These are phyloP conservation scores for Russula earlei DNA, from an alignment of 768 basidiomycete genomes.

Conservation along the genomic window DNA sequence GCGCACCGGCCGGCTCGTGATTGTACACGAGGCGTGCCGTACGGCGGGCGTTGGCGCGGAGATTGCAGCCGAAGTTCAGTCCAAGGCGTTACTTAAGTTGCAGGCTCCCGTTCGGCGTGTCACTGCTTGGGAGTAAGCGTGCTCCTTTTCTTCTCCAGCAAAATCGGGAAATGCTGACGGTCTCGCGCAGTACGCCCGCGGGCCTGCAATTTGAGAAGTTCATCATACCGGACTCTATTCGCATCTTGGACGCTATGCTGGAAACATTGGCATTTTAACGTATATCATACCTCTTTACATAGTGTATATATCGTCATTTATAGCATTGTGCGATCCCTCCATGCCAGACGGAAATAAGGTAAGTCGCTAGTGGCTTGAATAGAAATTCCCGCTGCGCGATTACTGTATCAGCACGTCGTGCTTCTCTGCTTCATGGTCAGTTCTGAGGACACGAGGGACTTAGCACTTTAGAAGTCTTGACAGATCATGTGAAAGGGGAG, in stretches of 20 bases:
- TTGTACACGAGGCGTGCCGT: slow-evolving; percentile 88
- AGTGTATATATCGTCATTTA: too few relatives aligned
- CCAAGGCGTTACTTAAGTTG: slow-evolving; percentile 78
- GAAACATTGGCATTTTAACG: slow-evolving; percentile 67
- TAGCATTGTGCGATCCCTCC: too few relatives aligned
- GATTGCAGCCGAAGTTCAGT: slow-evolving; percentile 85
- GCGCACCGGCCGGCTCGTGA: slow-evolving; percentile 73
- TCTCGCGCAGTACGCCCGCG: slow-evolving; percentile 54
- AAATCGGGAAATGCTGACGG: slow-evolving; percentile 1
- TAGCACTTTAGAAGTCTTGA: too few relatives aligned
- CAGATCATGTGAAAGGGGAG: too few relatives aligned
- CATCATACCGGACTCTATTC: slow-evolving; percentile 78
- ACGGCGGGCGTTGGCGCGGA: slow-evolving; percentile 86
- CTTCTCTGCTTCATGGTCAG: too few relatives aligned
- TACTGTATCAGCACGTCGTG: too few relatives aligned
- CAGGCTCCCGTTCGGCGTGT: slow-evolving; percentile 83
- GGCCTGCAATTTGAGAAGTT: slow-evolving; percentile 88
- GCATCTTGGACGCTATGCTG: slow-evolving; percentile 73
- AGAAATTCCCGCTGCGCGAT: too few relatives aligned
- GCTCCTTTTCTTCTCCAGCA: background rate
- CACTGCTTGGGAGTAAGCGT: slow-evolving; percentile 88
- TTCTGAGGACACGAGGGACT: too few relatives aligned
- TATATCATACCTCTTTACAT: background rate
- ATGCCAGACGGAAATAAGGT: too few relatives aligned
- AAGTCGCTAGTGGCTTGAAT: too few relatives aligned